These are phyloP conservation scores for Geoglossum cookeanum DNA, from an alignment of 2,329 filamentous ascomycete genomes.

Conservation along the genomic window DNA sequence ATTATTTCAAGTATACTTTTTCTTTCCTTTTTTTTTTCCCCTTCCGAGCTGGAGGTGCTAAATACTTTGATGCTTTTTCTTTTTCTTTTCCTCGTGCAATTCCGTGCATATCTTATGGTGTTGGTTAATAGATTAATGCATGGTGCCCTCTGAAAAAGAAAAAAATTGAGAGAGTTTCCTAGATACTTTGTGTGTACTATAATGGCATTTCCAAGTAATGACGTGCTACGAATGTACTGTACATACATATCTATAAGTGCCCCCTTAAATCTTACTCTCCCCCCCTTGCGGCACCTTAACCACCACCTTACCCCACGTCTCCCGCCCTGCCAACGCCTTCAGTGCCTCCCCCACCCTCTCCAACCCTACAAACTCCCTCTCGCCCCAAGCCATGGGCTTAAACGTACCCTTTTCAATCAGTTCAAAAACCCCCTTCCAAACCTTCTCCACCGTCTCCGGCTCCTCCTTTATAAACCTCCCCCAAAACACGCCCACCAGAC, in stretches of 20 bases:
- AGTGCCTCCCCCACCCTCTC: conserved; percentile 62
- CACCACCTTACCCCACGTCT: conserved; percentile 93
- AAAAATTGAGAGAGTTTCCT: no score
- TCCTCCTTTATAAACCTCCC: conserved; percentile 63
- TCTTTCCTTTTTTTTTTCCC: no score
- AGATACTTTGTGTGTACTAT: no score
- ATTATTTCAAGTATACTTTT: not conserved
- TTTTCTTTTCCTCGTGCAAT: no score
- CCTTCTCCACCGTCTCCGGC: conserved; percentile 44
- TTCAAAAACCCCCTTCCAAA: conserved; percentile 69
- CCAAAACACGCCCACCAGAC: conserved; percentile 80
- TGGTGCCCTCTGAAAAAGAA: not conserved
- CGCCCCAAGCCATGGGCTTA: conserved; percentile 61
- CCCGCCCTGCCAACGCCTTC: conserved; percentile 55
- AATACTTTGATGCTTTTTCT: no score
- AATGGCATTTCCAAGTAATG: no score
- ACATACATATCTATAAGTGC: no score
- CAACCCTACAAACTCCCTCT: conserved; percentile 64
- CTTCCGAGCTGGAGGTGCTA: no score
- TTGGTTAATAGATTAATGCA: not conserved
- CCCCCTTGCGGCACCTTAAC: conserved; percentile 59
- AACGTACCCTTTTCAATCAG: conserved; percentile 65
- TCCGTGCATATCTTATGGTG: not conserved
- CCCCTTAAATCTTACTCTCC: conserved; percentile 20
- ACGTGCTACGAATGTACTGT: no score